Evolutionary conservation across 1,284 basidiomycete species (phyloP).

Genomic region (Exobasidium rhododendri): DNA sequence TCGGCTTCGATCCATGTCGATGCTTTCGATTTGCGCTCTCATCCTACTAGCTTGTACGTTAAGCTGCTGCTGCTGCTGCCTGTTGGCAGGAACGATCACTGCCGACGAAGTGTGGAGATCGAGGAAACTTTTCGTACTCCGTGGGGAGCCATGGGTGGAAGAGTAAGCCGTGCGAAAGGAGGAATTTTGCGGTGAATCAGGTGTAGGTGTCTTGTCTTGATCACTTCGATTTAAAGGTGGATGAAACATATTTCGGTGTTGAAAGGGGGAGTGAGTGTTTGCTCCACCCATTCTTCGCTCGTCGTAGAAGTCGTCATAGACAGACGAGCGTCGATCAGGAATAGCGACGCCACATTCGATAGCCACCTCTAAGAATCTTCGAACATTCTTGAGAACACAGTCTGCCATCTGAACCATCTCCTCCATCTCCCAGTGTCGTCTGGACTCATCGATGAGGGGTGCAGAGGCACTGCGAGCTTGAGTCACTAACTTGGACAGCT

Average conservation of each 20-base stretch:
- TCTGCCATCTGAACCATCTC: slow-evolving; percentile 57
- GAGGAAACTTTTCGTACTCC: slow-evolving; percentile 19
- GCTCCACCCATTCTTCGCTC: slow-evolving; percentile 14
- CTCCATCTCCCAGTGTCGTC: slow-evolving; percentile 53
- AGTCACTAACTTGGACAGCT: slow-evolving; percentile 77
- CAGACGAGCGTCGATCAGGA: slow-evolving; percentile 58
- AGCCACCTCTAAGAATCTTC: slow-evolving; percentile 63
- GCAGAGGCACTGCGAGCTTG: slow-evolving; percentile 71
- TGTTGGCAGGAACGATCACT: not conserved
- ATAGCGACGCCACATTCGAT: slow-evolving; percentile 75
- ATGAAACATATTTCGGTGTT: not conserved
- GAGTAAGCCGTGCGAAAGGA: slow-evolving; percentile 17
- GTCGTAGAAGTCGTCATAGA: slow-evolving; percentile 42
- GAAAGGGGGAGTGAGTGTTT: too few species aligned
- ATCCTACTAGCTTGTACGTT: too few species aligned
- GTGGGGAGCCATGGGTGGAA: slow-evolving; percentile 17
- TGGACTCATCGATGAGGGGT: slow-evolving; percentile 32
- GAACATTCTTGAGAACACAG: slow-evolving; percentile 58
- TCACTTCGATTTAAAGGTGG: slow-evolving; percentile 18
- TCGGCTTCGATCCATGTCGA: slow-evolving; percentile 5
- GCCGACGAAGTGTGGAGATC: slow-evolving; percentile 18
- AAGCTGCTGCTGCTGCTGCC: not conserved
- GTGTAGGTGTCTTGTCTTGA: slow-evolving; percentile 44
- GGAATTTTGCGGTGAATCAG: slow-evolving; percentile 24
- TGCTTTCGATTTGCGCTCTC: slow-evolving; percentile 4